Evolutionary conservation across 2,329 filamentous ascomycete species (phyloP), one percentile per base, ranked within the genome.

Genomic region (Aspergillus nomiae): DNA sequence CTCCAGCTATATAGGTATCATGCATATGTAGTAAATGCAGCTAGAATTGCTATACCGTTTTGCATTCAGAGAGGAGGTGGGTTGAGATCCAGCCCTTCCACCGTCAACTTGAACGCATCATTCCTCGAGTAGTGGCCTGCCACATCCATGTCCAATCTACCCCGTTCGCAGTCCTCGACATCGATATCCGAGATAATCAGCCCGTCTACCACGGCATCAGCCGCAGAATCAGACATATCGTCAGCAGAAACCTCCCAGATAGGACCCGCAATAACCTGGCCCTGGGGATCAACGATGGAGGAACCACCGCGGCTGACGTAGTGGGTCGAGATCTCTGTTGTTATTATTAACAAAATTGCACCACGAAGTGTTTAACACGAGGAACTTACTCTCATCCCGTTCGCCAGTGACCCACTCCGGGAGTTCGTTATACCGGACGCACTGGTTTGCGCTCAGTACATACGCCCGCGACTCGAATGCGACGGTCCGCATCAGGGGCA

Each of bases 361-460:
- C 3, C 26, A 38, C 2, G 6, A 2, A 11, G 14, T 24, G 26
- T 21, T 10, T 45, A 9, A 30, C 7, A 30, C 14, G 9, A 6
- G 16, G 26, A 26, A 32, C 21, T 43, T 7, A 43, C 45, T 36
- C 56, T 46, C 43, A 11, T 58, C 45, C 11, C 36, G 28, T 9
- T 30, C 55, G 30, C 62, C 74, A 0, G 76, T 82, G 34, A 90
- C 84, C 87, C 86, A 89, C 6, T 71, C 74, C 0, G 87, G 87
- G 2, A 89, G 73, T 63, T 89, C 80, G 53, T 82, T 84, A 66
- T 80, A 83, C 65, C 83, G 86, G 4, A 92, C 85, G 73, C 90
- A 94, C 82, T 96, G 94, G 76, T 97, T 97, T 51, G 91, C 89
- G 72, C 88, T 92, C 4, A 97, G 81, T 21, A 97, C 93, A 69